phyloP scores from a whole-genome alignment of 208 protist genomes.

The Crithidia thermophila region DNA sequence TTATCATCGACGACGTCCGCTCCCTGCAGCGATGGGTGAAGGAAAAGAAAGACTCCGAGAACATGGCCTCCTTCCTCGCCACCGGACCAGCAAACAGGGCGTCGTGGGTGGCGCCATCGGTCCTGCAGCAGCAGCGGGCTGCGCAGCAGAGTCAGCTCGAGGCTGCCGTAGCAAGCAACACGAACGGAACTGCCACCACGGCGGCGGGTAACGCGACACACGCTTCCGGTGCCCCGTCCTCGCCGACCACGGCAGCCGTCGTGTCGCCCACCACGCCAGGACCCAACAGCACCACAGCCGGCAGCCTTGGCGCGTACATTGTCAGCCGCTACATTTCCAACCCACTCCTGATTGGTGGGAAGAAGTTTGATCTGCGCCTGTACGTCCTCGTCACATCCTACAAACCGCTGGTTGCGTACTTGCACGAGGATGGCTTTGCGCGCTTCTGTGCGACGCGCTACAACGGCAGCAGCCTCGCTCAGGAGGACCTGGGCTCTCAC shows the following conservation, averaged over 20 bases:
- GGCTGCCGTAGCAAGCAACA: constrained; percentile 7
- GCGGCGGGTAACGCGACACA: not conserved
- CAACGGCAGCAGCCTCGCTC: constrained; percentile 43
- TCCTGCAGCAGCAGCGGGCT: constrained; percentile 19
- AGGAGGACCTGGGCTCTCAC: constrained; percentile 92
- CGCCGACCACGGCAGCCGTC: not conserved
- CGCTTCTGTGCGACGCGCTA: constrained; percentile 96
- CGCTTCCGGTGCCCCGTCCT: not conserved
- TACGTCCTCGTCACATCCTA: constrained; percentile 96
- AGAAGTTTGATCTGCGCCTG: constrained; percentile 98
- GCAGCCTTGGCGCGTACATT: constrained; percentile 76
- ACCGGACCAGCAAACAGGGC: constrained; percentile 12
- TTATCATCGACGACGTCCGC: constrained; percentile 93
- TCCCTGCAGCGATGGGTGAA: constrained; percentile 87
- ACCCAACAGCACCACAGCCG: not conserved
- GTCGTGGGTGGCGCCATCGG: constrained; percentile 18
- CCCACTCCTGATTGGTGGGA: constrained; percentile 95
- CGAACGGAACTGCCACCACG: not conserved
- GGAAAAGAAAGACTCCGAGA: constrained; percentile 66
- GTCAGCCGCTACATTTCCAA: constrained; percentile 95
- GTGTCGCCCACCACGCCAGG: not conserved
- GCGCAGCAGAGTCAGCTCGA: constrained; percentile 6
- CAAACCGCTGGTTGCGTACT: constrained; percentile 93
- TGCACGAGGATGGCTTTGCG: constrained; percentile 92
- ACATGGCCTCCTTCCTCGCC: constrained; percentile 24